These are phyloP conservation scores for Argentina anserina DNA, from an alignment of 306 rosid genomes.

Conservation along the genomic window DNA sequence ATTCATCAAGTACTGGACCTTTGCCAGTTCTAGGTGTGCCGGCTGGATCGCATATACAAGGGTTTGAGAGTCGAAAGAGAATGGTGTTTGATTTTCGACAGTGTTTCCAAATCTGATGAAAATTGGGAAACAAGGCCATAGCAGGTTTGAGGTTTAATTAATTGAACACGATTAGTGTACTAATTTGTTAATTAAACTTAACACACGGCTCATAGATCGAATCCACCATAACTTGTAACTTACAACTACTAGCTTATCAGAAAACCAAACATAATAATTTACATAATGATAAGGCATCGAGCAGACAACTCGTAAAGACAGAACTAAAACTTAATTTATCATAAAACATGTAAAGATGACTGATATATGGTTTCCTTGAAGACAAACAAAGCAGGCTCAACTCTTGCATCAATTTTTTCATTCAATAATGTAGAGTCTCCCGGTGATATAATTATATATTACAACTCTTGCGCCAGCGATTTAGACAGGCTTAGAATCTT, in stretches of 20 bases:
- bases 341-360: constrained; percentile 3
- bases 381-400: constrained; percentile 29
- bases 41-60: neutral
- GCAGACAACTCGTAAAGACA: neutral
- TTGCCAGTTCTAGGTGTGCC: neutral
- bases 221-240: neutral
- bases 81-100: neutral
- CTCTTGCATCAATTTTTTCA: constrained; percentile 27
- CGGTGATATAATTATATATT: neutral
- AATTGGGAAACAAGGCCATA: neutral
- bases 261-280: neutral
- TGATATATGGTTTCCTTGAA: neutral
- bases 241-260: neutral
- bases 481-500: constrained; percentile 11
- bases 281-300: neutral
- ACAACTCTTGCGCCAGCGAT: constrained; percentile 19
- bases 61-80: neutral
- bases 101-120: neutral
- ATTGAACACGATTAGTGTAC: neutral
- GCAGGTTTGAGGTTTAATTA: neutral
- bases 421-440: neutral
- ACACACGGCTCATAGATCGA: neutral
- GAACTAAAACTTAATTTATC: neutral
- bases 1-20: no score
- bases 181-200: neutral